A percentile compares a stretch with the other conserved stretches of the same genome.
Conservation (phyloP, 2,329 filamentous ascomycete genomes). For the Trichoderma sp. region DNA sequence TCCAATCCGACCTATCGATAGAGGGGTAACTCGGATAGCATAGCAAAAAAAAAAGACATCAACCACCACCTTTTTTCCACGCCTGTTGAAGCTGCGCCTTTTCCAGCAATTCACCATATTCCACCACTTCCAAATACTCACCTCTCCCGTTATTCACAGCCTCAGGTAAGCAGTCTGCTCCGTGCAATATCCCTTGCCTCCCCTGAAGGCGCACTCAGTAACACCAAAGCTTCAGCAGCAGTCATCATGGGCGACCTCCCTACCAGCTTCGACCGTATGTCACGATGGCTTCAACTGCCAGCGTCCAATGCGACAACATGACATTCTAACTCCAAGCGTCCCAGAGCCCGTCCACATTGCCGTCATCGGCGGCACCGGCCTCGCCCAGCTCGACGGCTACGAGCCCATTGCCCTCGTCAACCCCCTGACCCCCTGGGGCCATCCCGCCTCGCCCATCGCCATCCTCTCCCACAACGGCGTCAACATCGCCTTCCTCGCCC, state of each 20-base stretch:
- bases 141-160: too few relatives aligned
- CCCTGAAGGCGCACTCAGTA: neutral
- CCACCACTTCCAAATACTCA: neutral
- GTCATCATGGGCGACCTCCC: conserved; percentile 57
- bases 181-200: neutral
- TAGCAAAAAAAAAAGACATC: neutral
- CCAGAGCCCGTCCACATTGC: conserved; percentile 76
- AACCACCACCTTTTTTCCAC: neutral
- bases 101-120: neutral
- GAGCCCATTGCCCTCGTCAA: conserved; percentile 78
- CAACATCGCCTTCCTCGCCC: conserved; percentile 88
- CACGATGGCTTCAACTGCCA: neutral
- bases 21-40: conserved; percentile 7
- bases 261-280: conserved; percentile 60
- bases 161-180: too few relatives aligned
- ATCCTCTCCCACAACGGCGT: conserved; percentile 85
- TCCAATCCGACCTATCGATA: conserved; percentile 22
- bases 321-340: neutral
- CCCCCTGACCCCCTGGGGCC: conserved; percentile 84
- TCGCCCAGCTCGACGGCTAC: conserved; percentile 85
- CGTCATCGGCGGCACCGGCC: conserved; percentile 90
- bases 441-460: conserved; percentile 72
- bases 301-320: neutral
- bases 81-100: neutral
- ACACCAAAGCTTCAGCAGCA: neutral